phyloP scores from a whole-genome alignment of 2,329 filamentous ascomycete genomes.

The Diaporthe vexans region DNA sequence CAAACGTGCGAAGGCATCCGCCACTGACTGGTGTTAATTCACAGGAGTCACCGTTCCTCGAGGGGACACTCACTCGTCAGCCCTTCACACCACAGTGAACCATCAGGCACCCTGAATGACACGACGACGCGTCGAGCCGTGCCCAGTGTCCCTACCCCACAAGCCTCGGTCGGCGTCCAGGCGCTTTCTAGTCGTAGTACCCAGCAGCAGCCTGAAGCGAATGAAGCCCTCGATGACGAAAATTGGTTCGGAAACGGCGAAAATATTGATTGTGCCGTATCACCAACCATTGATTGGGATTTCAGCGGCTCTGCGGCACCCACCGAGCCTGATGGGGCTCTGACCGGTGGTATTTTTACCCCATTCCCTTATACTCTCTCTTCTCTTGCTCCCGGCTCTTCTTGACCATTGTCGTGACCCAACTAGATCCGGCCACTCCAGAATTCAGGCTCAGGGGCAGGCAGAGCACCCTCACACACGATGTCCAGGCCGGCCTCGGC shows the following conservation, averaged over 20 bases:
- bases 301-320: neutral
- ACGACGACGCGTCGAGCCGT: neutral
- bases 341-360: neutral
- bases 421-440: neutral
- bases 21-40: neutral
- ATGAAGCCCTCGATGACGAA: neutral
- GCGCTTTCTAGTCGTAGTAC: neutral
- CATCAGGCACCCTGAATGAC: neutral
- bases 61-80: neutral
- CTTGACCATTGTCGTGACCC: neutral
- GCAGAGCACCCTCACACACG: neutral
- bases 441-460: neutral
- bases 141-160: neutral
- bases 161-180: neutral
- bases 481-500: neutral
- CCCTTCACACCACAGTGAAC: neutral
- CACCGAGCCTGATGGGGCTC: neutral
- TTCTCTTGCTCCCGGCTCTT: neutral
- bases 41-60: neutral
- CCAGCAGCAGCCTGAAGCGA: neutral
- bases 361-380: neutral
- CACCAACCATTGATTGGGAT: constrained; percentile 1
- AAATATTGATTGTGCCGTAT: neutral
- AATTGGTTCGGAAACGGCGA: neutral
- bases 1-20: neutral